These are phyloP conservation scores for Helotiales sp. DNA, from an alignment of 2,329 filamentous ascomycete genomes.

Conservation along the genomic window DNA sequence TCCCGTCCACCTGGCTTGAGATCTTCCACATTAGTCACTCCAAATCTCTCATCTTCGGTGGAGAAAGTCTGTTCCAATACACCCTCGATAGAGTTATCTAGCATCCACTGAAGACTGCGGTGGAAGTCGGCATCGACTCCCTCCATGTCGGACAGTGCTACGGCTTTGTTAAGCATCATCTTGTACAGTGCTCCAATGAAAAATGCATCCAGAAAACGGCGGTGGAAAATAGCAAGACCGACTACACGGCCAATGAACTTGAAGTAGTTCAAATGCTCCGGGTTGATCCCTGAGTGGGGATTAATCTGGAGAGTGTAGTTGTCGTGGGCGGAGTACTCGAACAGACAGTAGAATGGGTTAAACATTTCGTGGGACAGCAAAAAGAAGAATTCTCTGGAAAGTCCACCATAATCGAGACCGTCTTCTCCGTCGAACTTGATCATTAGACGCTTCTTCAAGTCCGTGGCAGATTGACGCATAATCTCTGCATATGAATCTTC, in stretches of 20 bases:
- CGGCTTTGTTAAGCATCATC: constrained; percentile 96
- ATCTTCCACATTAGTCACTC: constrained; percentile 91
- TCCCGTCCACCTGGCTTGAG: constrained; percentile 88
- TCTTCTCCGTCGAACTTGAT: constrained; percentile 99
- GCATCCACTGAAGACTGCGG: constrained; percentile 93
- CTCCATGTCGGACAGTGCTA: constrained; percentile 94
- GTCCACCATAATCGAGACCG: constrained; percentile 94
- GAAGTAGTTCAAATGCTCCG: constrained; percentile 99
- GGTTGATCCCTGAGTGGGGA: constrained; percentile 98
- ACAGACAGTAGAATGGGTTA: constrained; percentile 99
- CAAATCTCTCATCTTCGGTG: constrained; percentile 96
- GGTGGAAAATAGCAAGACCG: constrained; percentile 95
- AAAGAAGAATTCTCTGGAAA: constrained; percentile 99
- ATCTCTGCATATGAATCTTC: constrained; percentile 99
- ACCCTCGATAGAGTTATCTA: constrained; percentile 96
- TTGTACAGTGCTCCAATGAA: constrained; percentile 99
- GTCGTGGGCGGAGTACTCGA: constrained; percentile 99
- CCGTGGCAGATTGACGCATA: constrained; percentile 91
- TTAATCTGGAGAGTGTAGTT: constrained; percentile 99
- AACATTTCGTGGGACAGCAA: constrained; percentile 99
- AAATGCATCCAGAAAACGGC: constrained; percentile 96
- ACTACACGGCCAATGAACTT: constrained; percentile 99
- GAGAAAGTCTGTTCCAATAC: constrained; percentile 96
- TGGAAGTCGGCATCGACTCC: constrained; percentile 98
- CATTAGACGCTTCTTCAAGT: constrained; percentile 98